Percentiles rank a stretch among this genome's conserved stretches.
phyloP scores from a whole-genome alignment of 176 grass and related monocot species.

The Rhynchospora pubera region DNA sequence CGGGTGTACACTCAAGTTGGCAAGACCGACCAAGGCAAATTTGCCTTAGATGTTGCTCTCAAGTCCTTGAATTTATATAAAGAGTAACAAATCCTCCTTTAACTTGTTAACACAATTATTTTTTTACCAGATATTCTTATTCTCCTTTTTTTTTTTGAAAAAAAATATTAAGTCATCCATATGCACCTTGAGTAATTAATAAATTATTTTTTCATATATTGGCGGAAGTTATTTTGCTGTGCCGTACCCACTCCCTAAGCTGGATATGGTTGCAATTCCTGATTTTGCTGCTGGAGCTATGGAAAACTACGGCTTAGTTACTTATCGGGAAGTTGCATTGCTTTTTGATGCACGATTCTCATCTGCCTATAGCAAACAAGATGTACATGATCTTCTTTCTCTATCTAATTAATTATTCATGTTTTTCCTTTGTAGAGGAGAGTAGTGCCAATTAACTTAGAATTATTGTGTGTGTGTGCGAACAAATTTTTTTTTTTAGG shows the following conservation, averaged over 20 bases:
- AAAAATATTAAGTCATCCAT: not conserved
- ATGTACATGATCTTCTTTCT: not conserved
- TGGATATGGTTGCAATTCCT: constrained; percentile 92
- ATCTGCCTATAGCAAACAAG: constrained; percentile 46
- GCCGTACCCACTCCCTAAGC: constrained; percentile 79
- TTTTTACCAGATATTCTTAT: not conserved
- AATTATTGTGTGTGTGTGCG: not conserved
- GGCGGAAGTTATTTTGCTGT: constrained; percentile 73
- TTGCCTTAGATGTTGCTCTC: constrained; percentile 76
- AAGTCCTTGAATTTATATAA: constrained; percentile 71
- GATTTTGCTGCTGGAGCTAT: constrained; percentile 88
- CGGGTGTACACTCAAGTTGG: constrained; percentile 79
- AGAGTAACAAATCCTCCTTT: constrained; percentile 35
- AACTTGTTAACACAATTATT: not conserved
- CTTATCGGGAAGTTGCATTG: constrained; percentile 59
- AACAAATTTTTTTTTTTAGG: constrained; percentile 27
- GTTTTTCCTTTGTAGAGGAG: not conserved
- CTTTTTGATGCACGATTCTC: constrained; percentile 69
- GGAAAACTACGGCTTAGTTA: constrained; percentile 93
- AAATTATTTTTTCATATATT: not conserved
- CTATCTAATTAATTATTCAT: not conserved
- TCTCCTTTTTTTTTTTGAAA: not conserved
- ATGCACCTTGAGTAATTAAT: not conserved
- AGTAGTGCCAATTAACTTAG: not conserved
- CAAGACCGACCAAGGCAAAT: constrained; percentile 62